Base-by-base conservation (phyloP, 768 basidiomycete genomes). In the Pisolithus albus region DNA sequence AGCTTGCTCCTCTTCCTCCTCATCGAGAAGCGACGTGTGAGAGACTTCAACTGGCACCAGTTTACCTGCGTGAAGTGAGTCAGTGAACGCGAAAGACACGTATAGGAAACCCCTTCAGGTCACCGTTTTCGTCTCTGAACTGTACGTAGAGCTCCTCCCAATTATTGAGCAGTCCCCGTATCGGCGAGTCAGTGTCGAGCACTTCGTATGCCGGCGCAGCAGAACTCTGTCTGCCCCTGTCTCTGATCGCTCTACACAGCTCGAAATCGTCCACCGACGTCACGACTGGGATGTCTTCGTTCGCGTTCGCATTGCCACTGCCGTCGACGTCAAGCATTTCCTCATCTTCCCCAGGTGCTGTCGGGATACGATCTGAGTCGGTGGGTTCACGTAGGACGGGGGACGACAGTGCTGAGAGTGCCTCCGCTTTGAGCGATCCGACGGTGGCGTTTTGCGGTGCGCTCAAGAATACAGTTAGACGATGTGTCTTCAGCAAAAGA, bases 131-230 rank as follows among this genome's bases (percentile, higher is more conserved):
- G 61, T 84, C 77, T 56, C 73, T 78, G 57, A 88, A 88, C 60
- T 81, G 84, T 32, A 91, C 60, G 58, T 80, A 88, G 18, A 90
- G 54, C 13, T 67, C 68, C 38, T 88, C 88, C 83, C 86, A 91
- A 49, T 80, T 81, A 2, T 64, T 61, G 47, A 87, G 66, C 4
- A 74, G 68, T 47, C 74, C 75, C 40, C 80, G 80, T 41, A 80
- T 72, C 42, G 79, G 58, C 44, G 63, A 64, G 54, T 64, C 72
- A 19, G 61, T 59, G 15, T 72, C 64, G 49, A 90, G 62, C 2
- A 72, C 61, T 49, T 82, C 80, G 63, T 82, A 88, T 46, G 70
- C 63, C 15, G 56, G 53, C 18, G 46, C 50, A 2, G 52, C 43
- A 21, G 74, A 74, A 9, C 71, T 78, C 8, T 68, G 56, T 38